Evolutionary conservation across 805 yeast genomes (phyloP), one percentile per base, ranked within the genome.

Genomic region (Kazachstania viticola): DNA sequence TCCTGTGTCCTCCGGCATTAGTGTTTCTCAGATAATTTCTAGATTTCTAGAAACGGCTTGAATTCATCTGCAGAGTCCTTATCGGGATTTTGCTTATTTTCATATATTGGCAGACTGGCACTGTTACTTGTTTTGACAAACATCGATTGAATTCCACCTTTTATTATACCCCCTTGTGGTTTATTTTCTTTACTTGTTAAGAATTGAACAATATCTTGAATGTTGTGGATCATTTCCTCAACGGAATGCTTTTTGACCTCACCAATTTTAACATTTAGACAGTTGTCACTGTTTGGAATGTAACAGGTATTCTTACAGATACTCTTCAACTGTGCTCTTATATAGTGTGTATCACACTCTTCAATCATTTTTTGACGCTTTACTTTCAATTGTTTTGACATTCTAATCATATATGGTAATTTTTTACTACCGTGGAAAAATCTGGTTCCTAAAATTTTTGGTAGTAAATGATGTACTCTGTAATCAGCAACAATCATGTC

Each of bases 401-500:
- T 67, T 46, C 75, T 78, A 3, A 81, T 50, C 64, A 78, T 70
- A 40, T 65, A 69, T 2, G 94, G 94, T 13, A 76, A 60, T 43
- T 73, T 77, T 42, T 72, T 76, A 39, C 73, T 73, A 36, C 71
- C 74, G 34, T 65, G 67, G 55, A 73, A 79, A 46, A 80, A 79
- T 33, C 62, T 67, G 5, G 65, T 62, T 1, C 81, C 80, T 22
- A 82, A 54, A 0, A 78, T 52, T 2, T 58, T 57, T 0, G 81
- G 80, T 18, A 81, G 53, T 15, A 74, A 55, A 38, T 70, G 71
- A 44, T 73, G 75, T 2, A 81, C 66, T 38, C 91, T 60, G 32
- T 75, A 70, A 52, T 83, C 94, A 4, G 78, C 75, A 8, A 82
- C 60, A 2, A 83, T 63, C 17, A 77, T 44, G 45, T 82, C 94